Conservation (phyloP, 2,329 filamentous ascomycete genomes). For the Fusarium clavum region DNA sequence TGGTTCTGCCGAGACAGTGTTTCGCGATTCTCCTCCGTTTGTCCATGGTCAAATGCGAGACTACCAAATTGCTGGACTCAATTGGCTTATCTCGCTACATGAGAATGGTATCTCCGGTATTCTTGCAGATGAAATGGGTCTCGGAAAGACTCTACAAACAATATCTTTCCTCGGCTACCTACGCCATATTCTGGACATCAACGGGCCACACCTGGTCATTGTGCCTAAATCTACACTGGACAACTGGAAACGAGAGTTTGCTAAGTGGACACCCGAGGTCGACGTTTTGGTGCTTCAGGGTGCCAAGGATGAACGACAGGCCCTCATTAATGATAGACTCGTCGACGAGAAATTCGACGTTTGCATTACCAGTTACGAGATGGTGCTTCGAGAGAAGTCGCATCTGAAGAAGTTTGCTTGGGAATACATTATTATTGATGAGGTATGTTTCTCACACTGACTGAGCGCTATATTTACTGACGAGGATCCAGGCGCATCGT, state of each 20-base stretch:
- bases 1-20: slow-evolving; percentile 86
- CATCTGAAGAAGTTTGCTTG: slow-evolving; percentile 98
- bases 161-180: slow-evolving; percentile 97
- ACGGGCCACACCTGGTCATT: slow-evolving; percentile 88
- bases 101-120: slow-evolving; percentile 99
- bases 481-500: slow-evolving; percentile 73
- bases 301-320: slow-evolving; percentile 90
- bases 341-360: slow-evolving; percentile 96
- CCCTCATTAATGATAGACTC: slow-evolving; percentile 90
- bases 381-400: slow-evolving; percentile 95
- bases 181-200: slow-evolving; percentile 88
- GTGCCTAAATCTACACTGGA: slow-evolving; percentile 98
- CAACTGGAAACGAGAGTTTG: slow-evolving; percentile 98
- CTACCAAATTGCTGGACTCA: slow-evolving; percentile 94
- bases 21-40: slow-evolving; percentile 92
- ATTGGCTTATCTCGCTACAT: slow-evolving; percentile 97
- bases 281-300: slow-evolving; percentile 95
- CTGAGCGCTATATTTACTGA: slow-evolving; percentile 26
- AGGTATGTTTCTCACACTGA: slow-evolving; percentile 56
- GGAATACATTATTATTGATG: slow-evolving; percentile 99
- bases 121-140: slow-evolving; percentile 97
- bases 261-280: slow-evolving; percentile 93
- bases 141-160: slow-evolving; percentile 97
- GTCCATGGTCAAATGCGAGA: slow-evolving; percentile 92
- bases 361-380: slow-evolving; percentile 98